Conservation (phyloP, 1,139 yeast genomes). For the Yamadazyma songkhlaensis region DNA sequence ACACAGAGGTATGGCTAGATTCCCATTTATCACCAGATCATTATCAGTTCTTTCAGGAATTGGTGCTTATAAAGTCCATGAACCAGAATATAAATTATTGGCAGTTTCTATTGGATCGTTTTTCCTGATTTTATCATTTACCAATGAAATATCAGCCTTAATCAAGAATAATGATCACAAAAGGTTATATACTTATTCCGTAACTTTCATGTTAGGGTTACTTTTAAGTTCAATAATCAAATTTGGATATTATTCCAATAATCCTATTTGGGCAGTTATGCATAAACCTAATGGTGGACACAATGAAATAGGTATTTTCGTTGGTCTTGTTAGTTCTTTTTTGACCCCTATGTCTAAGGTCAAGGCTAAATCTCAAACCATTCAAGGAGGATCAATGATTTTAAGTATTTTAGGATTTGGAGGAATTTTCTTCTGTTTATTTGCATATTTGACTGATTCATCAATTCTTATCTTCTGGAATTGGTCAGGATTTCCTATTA, state of each 20-base stretch:
- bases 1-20: conserved; percentile 31
- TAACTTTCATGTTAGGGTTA: conserved; percentile 71
- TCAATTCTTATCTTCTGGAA: conserved; percentile 85
- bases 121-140: conserved; percentile 61
- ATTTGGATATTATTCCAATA: conserved; percentile 75
- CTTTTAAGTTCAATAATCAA: conserved; percentile 72
- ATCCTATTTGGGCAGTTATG: conserved; percentile 97
- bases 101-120: conserved; percentile 65
- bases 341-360: conserved; percentile 35
- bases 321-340: conserved; percentile 66
- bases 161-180: conserved; percentile 33
- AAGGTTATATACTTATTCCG: conserved; percentile 50
- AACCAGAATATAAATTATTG: conserved; percentile 69
- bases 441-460: conserved; percentile 77
- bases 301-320: conserved; percentile 65
- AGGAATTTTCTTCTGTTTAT: conserved; percentile 66
- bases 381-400: conserved; percentile 34
- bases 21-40: conserved; percentile 50
- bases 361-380: background rate
- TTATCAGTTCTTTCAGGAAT: conserved; percentile 66
- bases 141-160: conserved; percentile 50
- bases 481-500: conserved; percentile 90
- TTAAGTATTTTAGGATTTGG: conserved; percentile 73
- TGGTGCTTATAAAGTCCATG: conserved; percentile 66
- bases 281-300: conserved; percentile 82